A percentile compares a stretch with the other conserved stretches of the same genome.
phyloP scores from a whole-genome alignment of 2,329 filamentous ascomycete genomes.

The Microascus cirrosus region DNA sequence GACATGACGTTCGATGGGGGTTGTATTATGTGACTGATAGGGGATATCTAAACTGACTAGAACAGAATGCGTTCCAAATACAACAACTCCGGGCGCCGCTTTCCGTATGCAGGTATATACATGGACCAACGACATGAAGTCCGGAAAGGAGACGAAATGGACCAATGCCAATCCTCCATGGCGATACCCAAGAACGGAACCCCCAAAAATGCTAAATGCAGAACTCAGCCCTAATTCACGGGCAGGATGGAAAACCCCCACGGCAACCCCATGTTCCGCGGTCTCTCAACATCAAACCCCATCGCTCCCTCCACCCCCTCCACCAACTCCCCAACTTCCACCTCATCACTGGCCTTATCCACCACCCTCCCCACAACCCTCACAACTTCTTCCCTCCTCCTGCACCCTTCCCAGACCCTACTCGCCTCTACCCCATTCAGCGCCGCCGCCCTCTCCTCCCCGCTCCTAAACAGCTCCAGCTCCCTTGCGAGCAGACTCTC shows the following conservation, averaged over 20 bases:
- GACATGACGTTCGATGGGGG: not conserved
- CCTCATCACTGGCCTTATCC: slow-evolving; percentile 10
- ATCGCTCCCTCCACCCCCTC: slow-evolving; percentile 1
- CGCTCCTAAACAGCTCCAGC: slow-evolving; percentile 17
- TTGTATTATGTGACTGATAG: not conserved
- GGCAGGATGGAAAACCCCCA: slow-evolving; percentile 25
- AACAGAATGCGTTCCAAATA: not conserved
- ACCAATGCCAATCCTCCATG: not conserved
- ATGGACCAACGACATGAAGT: not conserved
- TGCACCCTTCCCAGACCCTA: slow-evolving; percentile 18
- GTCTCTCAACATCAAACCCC: slow-evolving; percentile 5
- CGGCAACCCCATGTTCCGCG: slow-evolving; percentile 23
- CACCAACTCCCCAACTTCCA: slow-evolving; percentile 4
- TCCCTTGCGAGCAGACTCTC: slow-evolving; percentile 13
- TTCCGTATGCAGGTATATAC: not conserved
- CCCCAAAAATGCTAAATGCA: not conserved
- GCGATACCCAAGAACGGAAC: not conserved
- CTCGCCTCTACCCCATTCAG: slow-evolving; percentile 18
- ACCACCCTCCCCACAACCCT: slow-evolving; percentile 19
- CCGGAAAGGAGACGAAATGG: not conserved
- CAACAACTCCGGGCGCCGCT: not conserved
- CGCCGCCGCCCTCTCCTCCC: slow-evolving; percentile 16
- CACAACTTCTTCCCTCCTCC: slow-evolving; percentile 17
- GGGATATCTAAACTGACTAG: not conserved
- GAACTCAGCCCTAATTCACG: slow-evolving; percentile 16